These are phyloP conservation scores for Austroboletus novae-zelandiae DNA, from an alignment of 1,284 basidiomycete genomes.

Conservation along the genomic window DNA sequence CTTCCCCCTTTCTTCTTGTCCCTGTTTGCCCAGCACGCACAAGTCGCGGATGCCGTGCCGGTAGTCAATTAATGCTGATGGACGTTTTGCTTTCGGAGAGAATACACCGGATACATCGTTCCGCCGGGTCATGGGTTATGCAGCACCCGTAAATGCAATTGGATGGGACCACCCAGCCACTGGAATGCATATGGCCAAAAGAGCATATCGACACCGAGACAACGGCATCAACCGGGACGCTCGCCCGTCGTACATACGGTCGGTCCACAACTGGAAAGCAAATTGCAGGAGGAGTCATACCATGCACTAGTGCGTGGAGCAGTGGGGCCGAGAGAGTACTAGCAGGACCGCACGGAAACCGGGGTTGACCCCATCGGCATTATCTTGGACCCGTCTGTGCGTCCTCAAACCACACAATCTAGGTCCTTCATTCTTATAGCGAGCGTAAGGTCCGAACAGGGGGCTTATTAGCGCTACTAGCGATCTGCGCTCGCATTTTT, in stretches of 20 bases:
- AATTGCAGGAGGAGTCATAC: background rate
- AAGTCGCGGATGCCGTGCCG: slow-evolving; percentile 1
- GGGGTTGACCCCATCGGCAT: background rate
- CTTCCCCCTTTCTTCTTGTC: background rate
- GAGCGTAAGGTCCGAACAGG: background rate
- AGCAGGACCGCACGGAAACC: too few species aligned
- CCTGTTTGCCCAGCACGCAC: background rate
- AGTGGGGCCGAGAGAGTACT: background rate
- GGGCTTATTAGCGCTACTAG: background rate
- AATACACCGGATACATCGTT: background rate
- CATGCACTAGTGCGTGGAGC: background rate
- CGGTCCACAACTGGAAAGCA: background rate
- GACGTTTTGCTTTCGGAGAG: slow-evolving; percentile 1
- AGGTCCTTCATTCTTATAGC: background rate
- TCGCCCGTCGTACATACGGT: background rate
- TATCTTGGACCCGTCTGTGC: background rate
- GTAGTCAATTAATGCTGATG: background rate
- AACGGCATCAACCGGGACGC: background rate
- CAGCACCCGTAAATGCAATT: slow-evolving; percentile 2
- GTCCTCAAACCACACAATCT: too few species aligned
- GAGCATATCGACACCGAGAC: slow-evolving; percentile 3
- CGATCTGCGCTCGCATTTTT: background rate
- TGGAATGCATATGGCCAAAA: slow-evolving; percentile 13
- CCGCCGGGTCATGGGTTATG: background rate
- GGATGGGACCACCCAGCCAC: slow-evolving; percentile 11